phyloP scores from a whole-genome alignment of 2,329 filamentous ascomycete genomes.

The Xylariomycetidae sp. region DNA sequence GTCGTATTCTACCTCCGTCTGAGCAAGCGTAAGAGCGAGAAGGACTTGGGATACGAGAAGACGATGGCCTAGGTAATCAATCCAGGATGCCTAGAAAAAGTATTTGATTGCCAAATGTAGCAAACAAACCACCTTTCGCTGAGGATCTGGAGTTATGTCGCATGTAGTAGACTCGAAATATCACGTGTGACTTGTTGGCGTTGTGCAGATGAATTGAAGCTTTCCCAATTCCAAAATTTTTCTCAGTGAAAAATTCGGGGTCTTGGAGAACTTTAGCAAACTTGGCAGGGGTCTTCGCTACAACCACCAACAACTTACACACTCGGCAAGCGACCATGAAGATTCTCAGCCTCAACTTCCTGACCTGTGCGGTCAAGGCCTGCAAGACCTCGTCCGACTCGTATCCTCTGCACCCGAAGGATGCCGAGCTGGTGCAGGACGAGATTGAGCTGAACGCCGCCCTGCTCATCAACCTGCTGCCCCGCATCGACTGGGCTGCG shows the following conservation, averaged over 20 bases:
- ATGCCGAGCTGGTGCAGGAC: conserved; percentile 82
- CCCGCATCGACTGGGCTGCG: conserved; percentile 82
- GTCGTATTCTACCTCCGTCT: conserved; percentile 40
- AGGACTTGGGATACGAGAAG: conserved; percentile 37
- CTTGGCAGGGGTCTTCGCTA: too few relatives aligned
- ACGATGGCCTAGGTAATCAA: conserved; percentile 32
- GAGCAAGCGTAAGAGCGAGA: conserved; percentile 28
- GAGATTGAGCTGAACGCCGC: conserved; percentile 75
- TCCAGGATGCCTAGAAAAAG: too few relatives aligned
- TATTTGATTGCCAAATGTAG: conserved; percentile 6
- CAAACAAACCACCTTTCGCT: conserved; percentile 5
- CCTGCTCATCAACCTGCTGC: conserved; percentile 79
- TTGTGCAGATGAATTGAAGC: neutral
- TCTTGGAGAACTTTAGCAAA: too few relatives aligned
- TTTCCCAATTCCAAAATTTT: neutral
- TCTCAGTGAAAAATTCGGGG: too few relatives aligned
- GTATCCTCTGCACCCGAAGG: conserved; percentile 87
- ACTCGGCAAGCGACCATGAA: conserved; percentile 81
- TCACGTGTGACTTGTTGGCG: conserved; percentile 1
- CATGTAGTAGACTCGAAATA: too few relatives aligned
- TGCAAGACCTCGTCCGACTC: conserved; percentile 78
- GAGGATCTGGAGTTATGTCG: too few relatives aligned
- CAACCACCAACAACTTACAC: too few relatives aligned
- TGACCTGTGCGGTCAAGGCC: conserved; percentile 90
- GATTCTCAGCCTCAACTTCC: conserved; percentile 89